A percentile compares a stretch with the other conserved stretches of the same genome.
These are phyloP conservation scores for Cucumis sativus DNA, from an alignment of 306 rosid genomes.

Conservation along the genomic window Cucumber_9930_V3 NC_026661.2:18469501-18470000, in stretches of 20 bases:
- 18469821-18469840: constrained; percentile 85
- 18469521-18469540: constrained; percentile 65
- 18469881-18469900: background rate
- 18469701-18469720: constrained; percentile 78
- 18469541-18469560: constrained; percentile 92
- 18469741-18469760: constrained; percentile 46
- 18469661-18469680: constrained; percentile 32
- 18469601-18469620: constrained; percentile 72
- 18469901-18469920: background rate
- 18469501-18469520: constrained; percentile 82
- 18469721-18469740: constrained; percentile 51
- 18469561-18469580: constrained; percentile 67
- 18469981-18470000: constrained; percentile 79
- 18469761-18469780: constrained; percentile 59
- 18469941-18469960: background rate
- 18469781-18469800: constrained; percentile 94
- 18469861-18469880: constrained; percentile 32
- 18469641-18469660: constrained; percentile 44
- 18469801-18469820: constrained; percentile 85
- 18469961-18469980: constrained; percentile 10
- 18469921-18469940: background rate
- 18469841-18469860: constrained; percentile 72
- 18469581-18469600: constrained; percentile 84
- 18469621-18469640: constrained; percentile 64
- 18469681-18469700: constrained; percentile 49